These are phyloP conservation scores for Effrenium voratum DNA, from an alignment of 73 alveolate genomes.

Conservation along the genomic window DNA sequence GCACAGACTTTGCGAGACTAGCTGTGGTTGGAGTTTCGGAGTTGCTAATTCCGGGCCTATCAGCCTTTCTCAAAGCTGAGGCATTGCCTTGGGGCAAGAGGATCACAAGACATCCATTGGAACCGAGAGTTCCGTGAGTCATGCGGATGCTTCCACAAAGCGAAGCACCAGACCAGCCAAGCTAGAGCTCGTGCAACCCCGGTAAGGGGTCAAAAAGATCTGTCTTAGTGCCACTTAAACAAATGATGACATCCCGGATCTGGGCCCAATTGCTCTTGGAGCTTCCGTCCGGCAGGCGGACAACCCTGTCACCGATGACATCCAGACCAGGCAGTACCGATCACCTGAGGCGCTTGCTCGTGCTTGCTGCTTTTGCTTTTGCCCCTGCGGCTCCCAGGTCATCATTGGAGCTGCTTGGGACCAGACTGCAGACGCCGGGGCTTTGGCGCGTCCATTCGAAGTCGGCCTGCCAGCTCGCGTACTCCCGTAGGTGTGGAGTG, in stretches of 20 bases:
- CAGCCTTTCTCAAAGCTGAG: no score
- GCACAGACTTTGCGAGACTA: conserved; percentile 77
- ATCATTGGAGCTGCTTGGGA: conserved; percentile 97
- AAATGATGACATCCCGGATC: neutral
- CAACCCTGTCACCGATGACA: conserved; percentile 82
- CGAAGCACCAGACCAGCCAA: no score
- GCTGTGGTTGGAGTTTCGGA: no score
- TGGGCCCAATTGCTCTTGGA: neutral
- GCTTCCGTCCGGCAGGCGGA: neutral
- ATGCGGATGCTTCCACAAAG: conserved; percentile 32
- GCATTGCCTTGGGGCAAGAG: no score
- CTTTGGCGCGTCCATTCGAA: neutral
- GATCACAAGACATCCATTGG: neutral
- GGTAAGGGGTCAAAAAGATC: no score
- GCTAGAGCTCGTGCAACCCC: no score
- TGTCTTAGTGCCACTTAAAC: no score
- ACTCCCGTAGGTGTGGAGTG: conserved; percentile 96
- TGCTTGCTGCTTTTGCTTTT: no score
- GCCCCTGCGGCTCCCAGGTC: conserved; percentile 90
- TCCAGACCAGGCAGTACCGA: conserved; percentile 96
- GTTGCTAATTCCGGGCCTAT: no score
- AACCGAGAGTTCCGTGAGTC: neutral
- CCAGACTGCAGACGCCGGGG: conserved; percentile 96
- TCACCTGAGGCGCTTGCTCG: conserved; percentile 96
- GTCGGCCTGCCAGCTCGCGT: neutral